These are phyloP conservation scores for Pseudozyma pruni DNA, from an alignment of 1,284 basidiomycete species.

Conservation along the genomic window DNA sequence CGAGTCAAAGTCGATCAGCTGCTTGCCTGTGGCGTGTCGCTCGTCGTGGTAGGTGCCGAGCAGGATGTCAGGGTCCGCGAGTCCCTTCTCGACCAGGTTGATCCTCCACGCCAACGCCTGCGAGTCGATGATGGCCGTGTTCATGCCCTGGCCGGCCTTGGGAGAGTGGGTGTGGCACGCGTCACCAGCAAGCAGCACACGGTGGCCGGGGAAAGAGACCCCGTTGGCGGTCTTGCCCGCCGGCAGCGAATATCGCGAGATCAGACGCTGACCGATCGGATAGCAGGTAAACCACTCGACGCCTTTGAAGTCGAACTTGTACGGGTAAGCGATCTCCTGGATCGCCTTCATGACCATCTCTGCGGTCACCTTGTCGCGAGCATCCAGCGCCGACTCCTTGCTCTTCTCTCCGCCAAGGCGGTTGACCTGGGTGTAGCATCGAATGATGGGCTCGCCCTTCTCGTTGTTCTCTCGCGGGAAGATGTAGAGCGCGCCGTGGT, in stretches of 20 bases:
- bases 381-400: constrained; percentile 54
- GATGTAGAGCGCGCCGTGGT: constrained; percentile 67
- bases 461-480: constrained; percentile 68
- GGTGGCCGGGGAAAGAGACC: constrained; percentile 47
- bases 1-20: constrained; percentile 69
- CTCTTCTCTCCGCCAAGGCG: constrained; percentile 58
- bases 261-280: constrained; percentile 62
- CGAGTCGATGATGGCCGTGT: constrained; percentile 70
- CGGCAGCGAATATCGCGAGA: constrained; percentile 57
- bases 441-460: constrained; percentile 66
- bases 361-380: constrained; percentile 64
- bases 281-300: constrained; percentile 69
- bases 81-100: constrained; percentile 69
- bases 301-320: constrained; percentile 68
- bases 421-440: constrained; percentile 68
- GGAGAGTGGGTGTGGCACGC: constrained; percentile 70
- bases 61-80: constrained; percentile 65
- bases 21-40: constrained; percentile 68
- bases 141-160: constrained; percentile 69
- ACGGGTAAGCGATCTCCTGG: constrained; percentile 69
- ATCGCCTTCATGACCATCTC: constrained; percentile 68
- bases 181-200: constrained; percentile 69
- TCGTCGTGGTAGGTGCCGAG: constrained; percentile 69
- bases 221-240: constrained; percentile 32
- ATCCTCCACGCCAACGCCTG: constrained; percentile 69